Evolutionary conservation across 495 filamentous ascomycete genomes (phyloP), one percentile per base, ranked within the genome.

Genomic region (Podospora conica): DNA sequence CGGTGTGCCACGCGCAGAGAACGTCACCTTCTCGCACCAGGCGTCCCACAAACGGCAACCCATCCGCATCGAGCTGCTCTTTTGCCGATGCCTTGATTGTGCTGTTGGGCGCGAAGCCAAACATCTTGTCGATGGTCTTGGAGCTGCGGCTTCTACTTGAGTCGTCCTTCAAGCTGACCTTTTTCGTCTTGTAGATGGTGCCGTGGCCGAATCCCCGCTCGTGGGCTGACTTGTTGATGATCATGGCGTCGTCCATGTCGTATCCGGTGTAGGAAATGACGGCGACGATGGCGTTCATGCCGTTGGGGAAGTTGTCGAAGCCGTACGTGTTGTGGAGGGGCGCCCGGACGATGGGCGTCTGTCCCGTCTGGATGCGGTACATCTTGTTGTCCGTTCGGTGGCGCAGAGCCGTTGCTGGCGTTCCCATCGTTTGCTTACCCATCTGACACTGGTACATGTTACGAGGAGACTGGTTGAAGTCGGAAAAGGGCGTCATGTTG

Each of bases 381-480:
- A 89, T 83, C 80, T 98, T 98, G 83, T 98, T 98, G 81, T 98
- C 95, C 33, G 92, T 93, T 66, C 95, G 90, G 76, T 96, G 90
- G 29, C 85, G 84, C 64, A 96, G 80, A 0, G 95, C 88, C 9
- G 94, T 91, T 60, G 90, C 93, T 24, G 95, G 95, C 7, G 95
- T 98, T 70, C 95, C 95, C 95, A 98, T 98, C 2, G 94, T 89
- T 80, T 98, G 95, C 77, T 98, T 98, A 77, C 93, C 92, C 95
- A 98, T 98, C 81, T 98, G 95, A 78, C 94, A 96, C 77, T 98
- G 95, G 78, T 98, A 98, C 95, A 98, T 98, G 78, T 98, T 98
- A 82, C 95, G 85, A 12, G 95, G 95, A 28, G 94, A 97, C 77
- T 98, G 95, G 79, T 98, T 98, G 82, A 96, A 96, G 75, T 98